Evolutionary conservation across 1,139 yeast species (phyloP).

Genomic region (Torulaspora globosa): DNA sequence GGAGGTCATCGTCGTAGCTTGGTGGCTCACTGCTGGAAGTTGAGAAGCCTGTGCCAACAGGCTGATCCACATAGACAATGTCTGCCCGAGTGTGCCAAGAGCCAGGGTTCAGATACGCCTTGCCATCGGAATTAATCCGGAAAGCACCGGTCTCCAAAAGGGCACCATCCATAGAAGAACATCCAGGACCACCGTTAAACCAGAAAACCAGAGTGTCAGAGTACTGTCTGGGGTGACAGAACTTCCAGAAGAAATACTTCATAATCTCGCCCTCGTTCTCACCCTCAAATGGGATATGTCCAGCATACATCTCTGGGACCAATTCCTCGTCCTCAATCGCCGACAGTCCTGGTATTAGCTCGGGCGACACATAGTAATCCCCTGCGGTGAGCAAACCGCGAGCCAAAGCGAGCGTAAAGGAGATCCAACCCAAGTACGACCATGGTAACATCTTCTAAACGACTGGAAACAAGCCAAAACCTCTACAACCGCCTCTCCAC

Average conservation of each 20-base stretch:
- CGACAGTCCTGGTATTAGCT: conserved; percentile 33
- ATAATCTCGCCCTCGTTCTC: conserved; percentile 52
- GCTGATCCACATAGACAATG: conserved; percentile 86
- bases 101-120: conserved; percentile 56
- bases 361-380: conserved; percentile 27
- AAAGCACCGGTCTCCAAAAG: conserved; percentile 90
- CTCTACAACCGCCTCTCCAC: too few species aligned
- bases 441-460: background rate
- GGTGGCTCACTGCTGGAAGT: conserved; percentile 42
- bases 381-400: conserved; percentile 13
- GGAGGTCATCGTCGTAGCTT: conserved; percentile 54
- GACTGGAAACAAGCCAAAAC: too few species aligned
- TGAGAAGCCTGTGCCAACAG: conserved; percentile 91
- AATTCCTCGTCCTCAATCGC: conserved; percentile 16
- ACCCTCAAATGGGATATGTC: conserved; percentile 48
- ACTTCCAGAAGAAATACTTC: conserved; percentile 80
- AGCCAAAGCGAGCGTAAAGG: background rate
- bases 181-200: conserved; percentile 98
- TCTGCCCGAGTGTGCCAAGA: conserved; percentile 84
- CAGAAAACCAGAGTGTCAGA: conserved; percentile 58
- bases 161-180: conserved; percentile 98
- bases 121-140: conserved; percentile 48
- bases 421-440: background rate
- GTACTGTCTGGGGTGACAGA: conserved; percentile 33
- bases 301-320: conserved; percentile 55